These are phyloP conservation scores for Macadamia integrifolia DNA, from an alignment of 164 flowering plant genomes.

Conservation along the genomic window DNA sequence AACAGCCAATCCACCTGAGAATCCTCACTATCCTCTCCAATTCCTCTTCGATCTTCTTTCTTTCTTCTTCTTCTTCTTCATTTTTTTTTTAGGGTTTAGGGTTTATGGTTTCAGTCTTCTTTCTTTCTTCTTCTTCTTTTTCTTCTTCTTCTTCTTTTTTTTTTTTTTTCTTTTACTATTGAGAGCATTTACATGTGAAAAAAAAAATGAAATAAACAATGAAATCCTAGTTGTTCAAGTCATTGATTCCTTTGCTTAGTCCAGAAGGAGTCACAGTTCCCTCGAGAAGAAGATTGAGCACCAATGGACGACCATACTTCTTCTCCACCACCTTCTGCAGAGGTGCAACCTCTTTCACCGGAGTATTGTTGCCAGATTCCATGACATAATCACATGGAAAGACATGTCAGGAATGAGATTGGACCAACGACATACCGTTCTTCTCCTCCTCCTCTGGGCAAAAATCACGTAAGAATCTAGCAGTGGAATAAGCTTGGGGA, in stretches of 20 bases:
- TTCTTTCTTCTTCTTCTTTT: too few relatives aligned
- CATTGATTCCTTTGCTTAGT: constrained; percentile 32
- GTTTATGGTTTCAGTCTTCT: too few relatives aligned
- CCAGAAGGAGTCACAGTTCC: constrained; percentile 30
- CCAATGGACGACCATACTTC: constrained; percentile 15
- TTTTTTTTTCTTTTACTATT: too few relatives aligned
- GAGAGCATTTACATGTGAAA: not conserved
- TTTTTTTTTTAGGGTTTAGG: too few relatives aligned
- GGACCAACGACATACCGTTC: too few relatives aligned
- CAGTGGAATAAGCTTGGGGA: too few relatives aligned
- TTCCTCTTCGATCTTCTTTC: too few relatives aligned
- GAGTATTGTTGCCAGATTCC: not conserved
- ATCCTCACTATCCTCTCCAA: constrained; percentile 26
- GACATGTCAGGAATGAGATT: not conserved
- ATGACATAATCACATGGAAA: constrained; percentile 7
- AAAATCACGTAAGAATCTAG: too few relatives aligned
- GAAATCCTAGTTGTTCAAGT: constrained; percentile 8
- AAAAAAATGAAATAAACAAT: too few relatives aligned
- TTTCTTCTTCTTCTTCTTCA: too few relatives aligned
- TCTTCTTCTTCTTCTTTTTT: too few relatives aligned
- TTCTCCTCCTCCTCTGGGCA: too few relatives aligned
- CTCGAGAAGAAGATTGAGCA: constrained; percentile 34
- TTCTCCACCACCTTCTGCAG: not conserved
- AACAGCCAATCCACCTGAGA: constrained; percentile 42
- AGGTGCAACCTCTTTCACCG: not conserved